These are phyloP conservation scores for Neonectria faginata DNA, from an alignment of 2,329 filamentous ascomycete species.

Conservation along the genomic window DNA sequence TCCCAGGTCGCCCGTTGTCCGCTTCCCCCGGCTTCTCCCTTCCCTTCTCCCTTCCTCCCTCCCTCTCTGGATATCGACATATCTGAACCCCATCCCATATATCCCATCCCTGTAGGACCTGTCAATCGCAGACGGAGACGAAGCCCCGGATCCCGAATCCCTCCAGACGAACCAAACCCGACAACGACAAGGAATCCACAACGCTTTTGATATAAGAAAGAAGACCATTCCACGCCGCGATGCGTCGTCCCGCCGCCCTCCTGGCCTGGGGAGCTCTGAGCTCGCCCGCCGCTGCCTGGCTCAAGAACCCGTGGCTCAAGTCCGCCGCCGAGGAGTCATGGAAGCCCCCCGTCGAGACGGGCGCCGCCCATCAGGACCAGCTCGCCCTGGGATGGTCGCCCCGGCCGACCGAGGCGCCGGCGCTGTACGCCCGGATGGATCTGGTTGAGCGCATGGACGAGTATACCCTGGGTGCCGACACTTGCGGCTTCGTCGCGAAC, in stretches of 20 bases:
- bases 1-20: background rate
- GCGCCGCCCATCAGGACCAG: slow-evolving; percentile 35
- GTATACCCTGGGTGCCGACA: slow-evolving; percentile 44
- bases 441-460: slow-evolving; percentile 45
- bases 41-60: background rate
- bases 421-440: slow-evolving; percentile 45
- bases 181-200: background rate
- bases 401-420: slow-evolving; percentile 48
- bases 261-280: slow-evolving; percentile 43
- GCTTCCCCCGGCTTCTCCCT: background rate
- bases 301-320: slow-evolving; percentile 35
- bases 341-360: slow-evolving; percentile 47
- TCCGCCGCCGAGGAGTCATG: slow-evolving; percentile 45
- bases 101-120: background rate
- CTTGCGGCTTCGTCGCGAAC: slow-evolving; percentile 48
- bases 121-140: background rate
- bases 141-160: background rate
- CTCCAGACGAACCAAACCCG: background rate
- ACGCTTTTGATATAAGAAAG: background rate
- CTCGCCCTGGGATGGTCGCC: slow-evolving; percentile 49
- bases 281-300: slow-evolving; percentile 40
- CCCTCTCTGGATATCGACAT: background rate
- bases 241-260: slow-evolving; percentile 38
- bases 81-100: background rate
- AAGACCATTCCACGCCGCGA: slow-evolving; percentile 6